Base-by-base conservation (phyloP, 2,329 filamentous ascomycete species). In the Pseudonectria buxi region DNA sequence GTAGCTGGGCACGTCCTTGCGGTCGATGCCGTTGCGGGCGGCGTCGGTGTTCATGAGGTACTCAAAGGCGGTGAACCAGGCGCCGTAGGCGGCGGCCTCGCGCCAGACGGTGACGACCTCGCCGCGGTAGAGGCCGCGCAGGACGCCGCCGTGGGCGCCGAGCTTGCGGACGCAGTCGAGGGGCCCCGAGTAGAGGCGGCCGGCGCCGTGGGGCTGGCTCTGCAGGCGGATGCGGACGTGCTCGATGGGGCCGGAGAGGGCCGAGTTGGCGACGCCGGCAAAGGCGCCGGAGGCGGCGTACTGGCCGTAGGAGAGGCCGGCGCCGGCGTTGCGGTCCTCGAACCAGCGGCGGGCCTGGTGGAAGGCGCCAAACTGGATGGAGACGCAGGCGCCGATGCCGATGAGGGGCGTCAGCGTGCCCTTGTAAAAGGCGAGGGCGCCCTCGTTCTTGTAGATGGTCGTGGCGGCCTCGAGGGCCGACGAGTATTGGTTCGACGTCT, bases 291-390 rank as follows among this genome's bases (percentile, higher is more conserved):
- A 77, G 7, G 80, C 72, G 64, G 88, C 96, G 74, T 95, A 96
- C 65, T 98, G 87, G 2, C 66, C 61, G 64, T 95, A 95, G 14
- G 76, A 76, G 22, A 96, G 76, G 49, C 58, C 58, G 43, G 30
- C 71, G 72, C 66, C 59, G 78, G 75, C 59, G 64, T 94, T 94
- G 47, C 74, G 72, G 29, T 76, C 68, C 67, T 96, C 90, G 58
- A 98, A 80, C 54, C 76, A 82, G 40, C 92, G 86, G 41, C 86
- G 85, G 7, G 90, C 89, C 56, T 84, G 82, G 71, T 95, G 88
- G 73, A 96, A 98, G 53, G 85, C 92, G 45, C 89, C 92, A 62
- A 98, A 98, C 70, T 98, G 92, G 53, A 98, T 83, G n/a, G 88
- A 95, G 30, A 92, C 89, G 61, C 92, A 98, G 50, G 92, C 92